Percentiles rank a stretch among this genome's conserved stretches.
These are phyloP conservation scores for Aspergillus proliferans DNA, from an alignment of 2,329 filamentous ascomycete species.

Conservation along the genomic window DNA sequence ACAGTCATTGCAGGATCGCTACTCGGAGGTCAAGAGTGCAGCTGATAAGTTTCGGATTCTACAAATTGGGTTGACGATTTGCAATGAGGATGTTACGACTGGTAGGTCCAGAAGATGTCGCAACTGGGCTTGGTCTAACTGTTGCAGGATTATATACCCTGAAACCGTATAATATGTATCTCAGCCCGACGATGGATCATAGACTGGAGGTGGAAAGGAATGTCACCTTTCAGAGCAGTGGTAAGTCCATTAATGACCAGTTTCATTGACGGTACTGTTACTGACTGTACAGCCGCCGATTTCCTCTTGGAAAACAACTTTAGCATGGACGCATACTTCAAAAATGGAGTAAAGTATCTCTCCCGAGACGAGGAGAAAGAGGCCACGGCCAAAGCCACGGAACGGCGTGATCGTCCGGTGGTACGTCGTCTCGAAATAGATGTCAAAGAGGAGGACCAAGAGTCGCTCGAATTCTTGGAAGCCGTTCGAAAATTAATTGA, in stretches of 20 bases:
- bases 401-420: conserved; percentile 32
- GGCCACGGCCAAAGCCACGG: conserved; percentile 41
- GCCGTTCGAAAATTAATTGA: conserved; percentile 42
- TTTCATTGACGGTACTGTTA: neutral
- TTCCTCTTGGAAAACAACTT: conserved; percentile 57
- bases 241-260: conserved; percentile 22
- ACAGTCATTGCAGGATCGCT: conserved; percentile 54
- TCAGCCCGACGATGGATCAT: conserved; percentile 51
- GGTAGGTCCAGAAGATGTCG: conserved; percentile 28
- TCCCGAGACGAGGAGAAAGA: conserved; percentile 52
- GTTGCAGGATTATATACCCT: conserved; percentile 47
- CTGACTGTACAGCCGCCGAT: conserved; percentile 44
- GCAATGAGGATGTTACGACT: conserved; percentile 50
- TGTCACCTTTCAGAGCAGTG: conserved; percentile 52
- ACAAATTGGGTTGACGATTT: conserved; percentile 62
- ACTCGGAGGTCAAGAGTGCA: conserved; percentile 54
- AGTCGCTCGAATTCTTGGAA: conserved; percentile 48
- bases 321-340: conserved; percentile 52
- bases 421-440: conserved; percentile 37
- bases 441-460: conserved; percentile 47
- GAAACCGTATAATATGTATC: conserved; percentile 59
- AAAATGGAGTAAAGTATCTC: conserved; percentile 55
- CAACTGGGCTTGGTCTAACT: neutral
- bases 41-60: conserved; percentile 60
- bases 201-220: conserved; percentile 55